phyloP scores from a whole-genome alignment of 176 grass and related monocot genomes.

The Typha latifolia region DNA sequence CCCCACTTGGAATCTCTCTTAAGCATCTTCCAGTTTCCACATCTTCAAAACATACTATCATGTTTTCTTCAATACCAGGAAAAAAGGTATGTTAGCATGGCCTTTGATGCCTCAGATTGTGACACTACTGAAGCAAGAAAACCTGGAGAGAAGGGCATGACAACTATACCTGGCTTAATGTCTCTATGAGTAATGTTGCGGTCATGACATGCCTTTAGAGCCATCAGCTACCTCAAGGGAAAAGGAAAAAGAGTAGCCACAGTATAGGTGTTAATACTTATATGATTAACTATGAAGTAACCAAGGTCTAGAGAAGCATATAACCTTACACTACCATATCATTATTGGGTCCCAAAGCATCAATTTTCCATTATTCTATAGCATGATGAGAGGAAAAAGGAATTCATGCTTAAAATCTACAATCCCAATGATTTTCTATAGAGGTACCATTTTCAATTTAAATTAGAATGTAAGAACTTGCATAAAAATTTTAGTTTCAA shows the following conservation, averaged over 20 bases:
- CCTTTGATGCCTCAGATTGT: neutral
- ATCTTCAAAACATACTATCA: constrained; percentile 97
- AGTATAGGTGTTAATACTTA: neutral
- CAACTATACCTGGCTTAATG: constrained; percentile 84
- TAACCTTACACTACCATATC: no score
- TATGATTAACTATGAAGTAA: neutral
- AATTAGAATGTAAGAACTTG: no score
- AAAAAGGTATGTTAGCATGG: constrained; percentile 33
- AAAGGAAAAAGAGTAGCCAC: constrained; percentile 13
- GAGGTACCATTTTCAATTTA: no score
- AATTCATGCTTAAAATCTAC: no score
- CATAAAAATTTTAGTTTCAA: no score
- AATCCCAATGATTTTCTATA: no score
- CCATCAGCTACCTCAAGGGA: constrained; percentile 43
- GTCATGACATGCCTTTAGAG: constrained; percentile 85
- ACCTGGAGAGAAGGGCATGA: constrained; percentile 11
- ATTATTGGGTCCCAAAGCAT: no score
- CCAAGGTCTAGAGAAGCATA: neutral
- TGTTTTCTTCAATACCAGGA: constrained; percentile 56
- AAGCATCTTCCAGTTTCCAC: constrained; percentile 70
- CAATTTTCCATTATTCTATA: no score
- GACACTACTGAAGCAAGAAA: neutral
- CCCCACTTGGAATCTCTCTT: constrained; percentile 55
- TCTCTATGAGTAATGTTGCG: constrained; percentile 92
- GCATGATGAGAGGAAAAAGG: no score